These are phyloP conservation scores for Penicillium canariense DNA, from an alignment of 495 filamentous ascomycete species.

Conservation along the genomic window DNA sequence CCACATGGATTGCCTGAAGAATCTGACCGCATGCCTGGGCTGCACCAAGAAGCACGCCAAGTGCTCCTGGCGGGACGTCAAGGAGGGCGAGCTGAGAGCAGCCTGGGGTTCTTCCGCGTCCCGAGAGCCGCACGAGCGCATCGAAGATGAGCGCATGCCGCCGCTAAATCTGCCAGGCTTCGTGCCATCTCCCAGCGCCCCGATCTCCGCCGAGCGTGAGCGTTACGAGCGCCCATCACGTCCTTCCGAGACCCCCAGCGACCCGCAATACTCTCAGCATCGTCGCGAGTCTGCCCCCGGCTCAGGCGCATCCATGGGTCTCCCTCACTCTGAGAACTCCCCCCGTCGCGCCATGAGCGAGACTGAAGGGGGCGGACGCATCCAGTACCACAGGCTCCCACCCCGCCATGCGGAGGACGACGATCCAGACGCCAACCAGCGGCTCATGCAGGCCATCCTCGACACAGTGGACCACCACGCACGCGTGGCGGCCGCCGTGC, in stretches of 20 bases:
- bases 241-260: neutral
- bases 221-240: constrained; percentile 7
- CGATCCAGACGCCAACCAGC: constrained; percentile 43
- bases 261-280: constrained; percentile 11
- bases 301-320: constrained; percentile 10
- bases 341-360: constrained; percentile 46
- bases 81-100: constrained; percentile 61
- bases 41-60: constrained; percentile 88
- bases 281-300: constrained; percentile 36
- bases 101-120: constrained; percentile 15
- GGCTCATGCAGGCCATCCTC: constrained; percentile 47
- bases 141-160: constrained; percentile 20
- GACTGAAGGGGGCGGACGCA: constrained; percentile 28
- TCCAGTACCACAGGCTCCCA: constrained; percentile 14
- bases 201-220: constrained; percentile 20
- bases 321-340: constrained; percentile 23
- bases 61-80: constrained; percentile 77
- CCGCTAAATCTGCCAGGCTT: constrained; percentile 13
- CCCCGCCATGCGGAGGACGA: constrained; percentile 33
- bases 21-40: constrained; percentile 78
- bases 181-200: constrained; percentile 15
- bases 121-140: constrained; percentile 18
- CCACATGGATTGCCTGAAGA: constrained; percentile 78
- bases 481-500: constrained; percentile 35
- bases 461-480: constrained; percentile 47